Conservation (phyloP, 495 filamentous ascomycete genomes). For the Neurospora terricola region DNA sequence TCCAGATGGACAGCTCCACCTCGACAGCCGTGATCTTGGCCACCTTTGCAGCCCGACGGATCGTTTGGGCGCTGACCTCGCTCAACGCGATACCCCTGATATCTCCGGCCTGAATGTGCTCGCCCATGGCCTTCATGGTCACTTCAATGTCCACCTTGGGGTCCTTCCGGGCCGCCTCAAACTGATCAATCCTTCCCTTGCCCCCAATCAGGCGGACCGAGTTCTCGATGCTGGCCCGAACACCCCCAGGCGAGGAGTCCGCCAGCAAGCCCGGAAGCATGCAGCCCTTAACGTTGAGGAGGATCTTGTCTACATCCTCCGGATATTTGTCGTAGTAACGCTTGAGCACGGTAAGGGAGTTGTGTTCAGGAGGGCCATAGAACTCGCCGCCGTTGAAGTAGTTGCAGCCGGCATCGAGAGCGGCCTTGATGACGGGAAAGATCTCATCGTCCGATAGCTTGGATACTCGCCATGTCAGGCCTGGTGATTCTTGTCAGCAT, state of each 20-base stretch:
- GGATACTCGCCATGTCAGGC: slow-evolving; percentile 61
- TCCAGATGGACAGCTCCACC: slow-evolving; percentile 69
- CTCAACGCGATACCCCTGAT: slow-evolving; percentile 65
- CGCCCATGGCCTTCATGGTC: slow-evolving; percentile 44
- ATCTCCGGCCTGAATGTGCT: slow-evolving; percentile 61
- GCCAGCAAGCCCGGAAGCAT: slow-evolving; percentile 19
- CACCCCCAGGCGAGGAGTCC: slow-evolving; percentile 52
- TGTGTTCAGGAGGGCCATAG: slow-evolving; percentile 63
- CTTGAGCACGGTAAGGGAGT: slow-evolving; percentile 55
- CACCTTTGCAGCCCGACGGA: slow-evolving; percentile 59
- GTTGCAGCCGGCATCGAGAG: slow-evolving; percentile 57
- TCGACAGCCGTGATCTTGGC: slow-evolving; percentile 68
- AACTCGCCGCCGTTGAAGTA: slow-evolving; percentile 79
- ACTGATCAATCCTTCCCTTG: slow-evolving; percentile 76
- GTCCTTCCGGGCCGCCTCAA: slow-evolving; percentile 69
- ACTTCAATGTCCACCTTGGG: slow-evolving; percentile 39
- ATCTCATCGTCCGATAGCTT: slow-evolving; percentile 46
- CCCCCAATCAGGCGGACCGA: slow-evolving; percentile 53
- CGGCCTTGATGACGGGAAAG: slow-evolving; percentile 56
- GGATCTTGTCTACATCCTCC: slow-evolving; percentile 54
- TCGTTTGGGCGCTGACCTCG: slow-evolving; percentile 65
- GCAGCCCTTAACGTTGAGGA: slow-evolving; percentile 58
- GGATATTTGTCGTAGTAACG: slow-evolving; percentile 60
- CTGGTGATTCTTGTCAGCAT: slow-evolving; percentile 24
- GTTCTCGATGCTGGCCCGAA: slow-evolving; percentile 60